Conservation (phyloP, 208 protist genomes). For the Trypanosoma congolense region DNA sequence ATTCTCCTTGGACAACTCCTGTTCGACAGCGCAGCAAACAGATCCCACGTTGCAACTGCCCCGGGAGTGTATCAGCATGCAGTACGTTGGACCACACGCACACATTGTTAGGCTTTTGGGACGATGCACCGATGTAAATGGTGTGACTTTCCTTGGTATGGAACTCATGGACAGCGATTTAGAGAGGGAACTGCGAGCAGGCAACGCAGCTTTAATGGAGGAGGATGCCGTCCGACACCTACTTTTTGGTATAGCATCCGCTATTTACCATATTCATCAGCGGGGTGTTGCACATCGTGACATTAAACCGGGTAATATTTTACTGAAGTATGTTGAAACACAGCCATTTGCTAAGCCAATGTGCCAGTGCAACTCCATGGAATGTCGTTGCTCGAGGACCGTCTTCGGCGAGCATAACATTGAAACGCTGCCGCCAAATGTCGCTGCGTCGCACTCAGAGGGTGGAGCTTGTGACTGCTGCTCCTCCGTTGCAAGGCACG, state of each 20-base stretch:
- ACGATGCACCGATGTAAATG: conserved; percentile 33
- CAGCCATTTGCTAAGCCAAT: too few relatives aligned
- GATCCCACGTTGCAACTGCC: neutral
- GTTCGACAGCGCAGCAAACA: neutral
- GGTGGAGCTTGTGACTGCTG: neutral
- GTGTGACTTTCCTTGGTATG: conserved; percentile 54
- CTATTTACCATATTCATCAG: conserved; percentile 56
- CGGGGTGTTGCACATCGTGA: conserved; percentile 66
- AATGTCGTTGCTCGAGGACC: too few relatives aligned
- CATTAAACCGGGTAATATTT: conserved; percentile 81
- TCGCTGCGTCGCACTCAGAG: too few relatives aligned
- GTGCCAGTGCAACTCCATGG: too few relatives aligned
- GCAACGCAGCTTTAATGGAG: conserved; percentile 32
- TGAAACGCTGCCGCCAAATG: too few relatives aligned
- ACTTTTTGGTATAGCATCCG: conserved; percentile 40
- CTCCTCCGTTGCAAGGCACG: conserved; percentile 4
- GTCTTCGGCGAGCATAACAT: too few relatives aligned
- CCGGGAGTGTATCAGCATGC: conserved; percentile 40
- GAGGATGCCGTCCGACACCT: conserved; percentile 37
- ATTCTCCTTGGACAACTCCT: too few relatives aligned
- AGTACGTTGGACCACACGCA: conserved; percentile 52
- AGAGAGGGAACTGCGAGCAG: conserved; percentile 45
- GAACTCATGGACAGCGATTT: conserved; percentile 84
- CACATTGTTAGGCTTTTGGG: conserved; percentile 62
- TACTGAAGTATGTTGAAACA: conserved; percentile 43